Percentiles rank a stretch among this genome's conserved stretches.
Conservation (phyloP, 805 yeast genomes). For the Ogataea thermomethanolica region DNA sequence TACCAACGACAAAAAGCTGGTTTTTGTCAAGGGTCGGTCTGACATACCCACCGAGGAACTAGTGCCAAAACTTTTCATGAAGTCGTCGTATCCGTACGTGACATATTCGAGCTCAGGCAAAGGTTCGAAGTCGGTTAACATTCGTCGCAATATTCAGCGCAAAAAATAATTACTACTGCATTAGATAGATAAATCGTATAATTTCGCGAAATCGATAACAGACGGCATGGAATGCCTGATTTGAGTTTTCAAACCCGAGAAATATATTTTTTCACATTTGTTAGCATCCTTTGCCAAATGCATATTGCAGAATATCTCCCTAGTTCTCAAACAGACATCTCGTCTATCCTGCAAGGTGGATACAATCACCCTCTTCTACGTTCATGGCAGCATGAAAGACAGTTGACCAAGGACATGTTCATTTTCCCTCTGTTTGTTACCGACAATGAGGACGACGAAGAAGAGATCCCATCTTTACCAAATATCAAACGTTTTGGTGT, state of each 20-base stretch:
- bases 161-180: slow-evolving; percentile 2
- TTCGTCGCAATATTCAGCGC: slow-evolving; percentile 46
- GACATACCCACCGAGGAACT: slow-evolving; percentile 55
- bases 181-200: too few species aligned
- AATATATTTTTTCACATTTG: not conserved
- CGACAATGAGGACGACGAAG: slow-evolving; percentile 77
- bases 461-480: slow-evolving; percentile 73
- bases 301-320: slow-evolving; percentile 60
- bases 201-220: too few species aligned
- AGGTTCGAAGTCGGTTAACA: slow-evolving; percentile 48
- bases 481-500: slow-evolving; percentile 85
- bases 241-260: not conserved
- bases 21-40: slow-evolving; percentile 60
- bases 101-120: slow-evolving; percentile 37
- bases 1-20: slow-evolving; percentile 27
- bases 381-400: slow-evolving; percentile 88
- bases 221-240: not conserved
- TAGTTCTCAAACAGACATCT: slow-evolving; percentile 53
- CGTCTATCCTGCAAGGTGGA: slow-evolving; percentile 88
- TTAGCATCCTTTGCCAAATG: slow-evolving; percentile 2
- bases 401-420: slow-evolving; percentile 80
- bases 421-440: slow-evolving; percentile 88
- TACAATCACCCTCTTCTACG: slow-evolving; percentile 87
- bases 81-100: slow-evolving; percentile 35
- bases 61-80: slow-evolving; percentile 23